Evolutionary conservation across 352 stramenopile species (phyloP).

Genomic region (Halophytophthora batemanensis): DNA sequence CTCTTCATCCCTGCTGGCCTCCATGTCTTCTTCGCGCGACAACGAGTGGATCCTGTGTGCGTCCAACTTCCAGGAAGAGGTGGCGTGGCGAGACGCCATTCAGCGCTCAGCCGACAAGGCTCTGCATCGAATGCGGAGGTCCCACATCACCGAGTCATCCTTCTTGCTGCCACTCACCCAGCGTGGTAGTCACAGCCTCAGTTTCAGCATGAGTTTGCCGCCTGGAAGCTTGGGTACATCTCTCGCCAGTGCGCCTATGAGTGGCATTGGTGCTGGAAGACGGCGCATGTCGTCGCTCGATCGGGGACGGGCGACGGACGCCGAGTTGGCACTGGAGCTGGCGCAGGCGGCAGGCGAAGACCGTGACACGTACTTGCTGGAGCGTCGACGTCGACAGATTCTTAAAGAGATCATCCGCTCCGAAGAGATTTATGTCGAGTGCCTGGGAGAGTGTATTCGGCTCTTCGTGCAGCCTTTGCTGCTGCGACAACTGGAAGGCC

Average conservation of each 20-base stretch:
- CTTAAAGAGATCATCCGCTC: slow-evolving; percentile 83
- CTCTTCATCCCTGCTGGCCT: slow-evolving; percentile 6
- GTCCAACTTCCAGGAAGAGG: slow-evolving; percentile 57
- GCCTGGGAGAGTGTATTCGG: slow-evolving; percentile 79
- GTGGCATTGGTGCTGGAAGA: slow-evolving; percentile 7
- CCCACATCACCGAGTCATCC: slow-evolving; percentile 46
- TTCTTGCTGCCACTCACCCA: slow-evolving; percentile 45
- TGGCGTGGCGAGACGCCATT: slow-evolving; percentile 59
- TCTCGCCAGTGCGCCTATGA: slow-evolving; percentile 13
- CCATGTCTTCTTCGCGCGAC: slow-evolving; percentile 11
- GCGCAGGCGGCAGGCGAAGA: slow-evolving; percentile 24
- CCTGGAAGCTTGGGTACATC: slow-evolving; percentile 19
- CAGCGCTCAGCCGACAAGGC: slow-evolving; percentile 69
- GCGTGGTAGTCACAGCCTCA: slow-evolving; percentile 34
- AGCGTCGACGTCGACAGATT: slow-evolving; percentile 68
- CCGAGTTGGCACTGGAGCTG: slow-evolving; percentile 31
- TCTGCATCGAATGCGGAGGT: slow-evolving; percentile 55
- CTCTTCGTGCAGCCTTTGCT: slow-evolving; percentile 81
- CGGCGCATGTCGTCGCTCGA: slow-evolving; percentile 33
- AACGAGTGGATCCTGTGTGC: slow-evolving; percentile 76
- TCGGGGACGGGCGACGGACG: slow-evolving; percentile 25
- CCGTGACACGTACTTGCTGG: slow-evolving; percentile 52
- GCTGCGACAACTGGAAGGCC: slow-evolving; percentile 73
- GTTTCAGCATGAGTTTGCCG: slow-evolving; percentile 25
- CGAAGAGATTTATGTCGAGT: slow-evolving; percentile 82